Conservation (phyloP, 2,329 filamentous ascomycete species). For the Colletotrichum lupini region DNA sequence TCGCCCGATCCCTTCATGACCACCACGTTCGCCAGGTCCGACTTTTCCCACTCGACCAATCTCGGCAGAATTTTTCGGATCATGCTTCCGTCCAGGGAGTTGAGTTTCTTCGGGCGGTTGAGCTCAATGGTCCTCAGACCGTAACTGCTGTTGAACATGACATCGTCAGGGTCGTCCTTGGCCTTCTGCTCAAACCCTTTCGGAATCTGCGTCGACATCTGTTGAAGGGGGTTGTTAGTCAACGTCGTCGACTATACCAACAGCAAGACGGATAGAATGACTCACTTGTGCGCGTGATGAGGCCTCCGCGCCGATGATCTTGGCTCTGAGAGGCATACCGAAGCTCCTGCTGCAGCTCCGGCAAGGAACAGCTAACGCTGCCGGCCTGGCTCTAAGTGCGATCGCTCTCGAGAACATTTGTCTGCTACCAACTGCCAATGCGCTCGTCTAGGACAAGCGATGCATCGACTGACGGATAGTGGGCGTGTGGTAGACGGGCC, state of each 20-base stretch:
- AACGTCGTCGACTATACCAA: background rate
- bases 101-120: constrained; percentile 91
- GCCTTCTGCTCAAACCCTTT: constrained; percentile 64
- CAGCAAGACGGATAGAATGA: background rate
- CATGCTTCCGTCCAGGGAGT: constrained; percentile 95
- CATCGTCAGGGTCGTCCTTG: constrained; percentile 86
- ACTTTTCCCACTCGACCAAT: constrained; percentile 93
- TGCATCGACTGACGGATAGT: constrained; percentile 47
- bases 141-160: constrained; percentile 89
- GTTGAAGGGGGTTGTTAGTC: background rate
- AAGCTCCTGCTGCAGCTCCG: constrained; percentile 54
- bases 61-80: constrained; percentile 92
- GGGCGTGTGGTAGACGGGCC: constrained; percentile 26
- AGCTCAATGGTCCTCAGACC: constrained; percentile 93
- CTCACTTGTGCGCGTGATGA: constrained; percentile 35
- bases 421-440: constrained; percentile 46
- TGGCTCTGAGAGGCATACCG: constrained; percentile 85
- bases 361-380: constrained; percentile 56
- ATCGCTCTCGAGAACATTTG: constrained; percentile 70
- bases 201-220: constrained; percentile 50
- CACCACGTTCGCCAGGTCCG: constrained; percentile 90
- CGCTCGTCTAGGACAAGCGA: constrained; percentile 42
- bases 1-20: constrained; percentile 91
- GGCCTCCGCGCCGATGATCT: constrained; percentile 63
- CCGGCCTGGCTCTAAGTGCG: constrained; percentile 63